These are phyloP conservation scores for Ottelia alismoides DNA, from an alignment of 106 monocot genomes.

Conservation along the genomic window DNA sequence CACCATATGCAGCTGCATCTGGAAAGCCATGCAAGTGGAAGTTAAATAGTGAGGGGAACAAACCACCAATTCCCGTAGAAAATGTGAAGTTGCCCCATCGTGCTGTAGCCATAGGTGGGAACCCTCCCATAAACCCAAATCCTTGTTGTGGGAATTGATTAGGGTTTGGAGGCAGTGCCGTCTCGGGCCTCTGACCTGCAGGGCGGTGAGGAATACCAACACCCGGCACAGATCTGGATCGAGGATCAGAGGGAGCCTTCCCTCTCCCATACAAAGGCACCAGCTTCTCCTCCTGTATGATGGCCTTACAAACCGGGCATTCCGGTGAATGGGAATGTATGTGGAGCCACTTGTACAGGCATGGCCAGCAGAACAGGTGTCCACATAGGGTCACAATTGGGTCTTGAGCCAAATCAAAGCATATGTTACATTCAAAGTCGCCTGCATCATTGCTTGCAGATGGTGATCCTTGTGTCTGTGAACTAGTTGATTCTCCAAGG, in stretches of 20 bases:
- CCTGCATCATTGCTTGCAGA: conserved; percentile 28
- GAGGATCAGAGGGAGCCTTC: conserved; percentile 46
- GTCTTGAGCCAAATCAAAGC: conserved; percentile 72
- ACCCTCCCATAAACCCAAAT: conserved; percentile 32
- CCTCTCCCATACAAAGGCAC: conserved; percentile 76
- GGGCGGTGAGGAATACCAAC: conserved; percentile 63
- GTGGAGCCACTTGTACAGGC: conserved; percentile 76
- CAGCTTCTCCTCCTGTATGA: conserved; percentile 54
- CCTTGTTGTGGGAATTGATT: conserved; percentile 41
- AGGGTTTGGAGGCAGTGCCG: conserved; percentile 27
- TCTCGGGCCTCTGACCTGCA: conserved; percentile 45
- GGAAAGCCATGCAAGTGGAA: conserved; percentile 16
- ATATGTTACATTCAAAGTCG: conserved; percentile 83
- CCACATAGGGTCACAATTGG: conserved; percentile 79
- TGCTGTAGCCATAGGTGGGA: conserved; percentile 7
- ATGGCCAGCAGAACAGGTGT: conserved; percentile 89
- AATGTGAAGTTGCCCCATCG: conserved; percentile 8
- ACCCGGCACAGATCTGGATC: conserved; percentile 33
- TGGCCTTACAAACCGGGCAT: conserved; percentile 84
- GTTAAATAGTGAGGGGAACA: conserved; percentile 16
- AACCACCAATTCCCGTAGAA: conserved; percentile 13
- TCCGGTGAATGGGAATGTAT: conserved; percentile 46
- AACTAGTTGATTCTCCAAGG: conserved; percentile 25
- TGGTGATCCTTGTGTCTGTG: conserved; percentile 8
- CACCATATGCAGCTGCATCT: conserved; percentile 9